Base-by-base conservation (phyloP, 441 rosid genomes). In the Jatropha podagrica region DNA sequence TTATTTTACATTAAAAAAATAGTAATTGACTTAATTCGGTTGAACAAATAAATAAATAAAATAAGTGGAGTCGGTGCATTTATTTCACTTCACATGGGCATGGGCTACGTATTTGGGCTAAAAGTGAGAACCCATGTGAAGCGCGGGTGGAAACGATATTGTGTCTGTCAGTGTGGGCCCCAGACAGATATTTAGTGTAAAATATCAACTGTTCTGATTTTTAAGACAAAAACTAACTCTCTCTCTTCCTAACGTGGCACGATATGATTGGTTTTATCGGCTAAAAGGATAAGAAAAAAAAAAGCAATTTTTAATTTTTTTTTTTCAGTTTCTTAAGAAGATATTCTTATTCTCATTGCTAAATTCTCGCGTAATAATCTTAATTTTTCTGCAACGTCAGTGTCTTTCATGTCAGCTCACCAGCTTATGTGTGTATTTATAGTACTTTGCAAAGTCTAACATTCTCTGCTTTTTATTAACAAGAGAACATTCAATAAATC, bases 221-320 rank as follows among this genome's bases (percentile, higher is more conserved):
- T 42, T 5, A 1, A 8, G 46, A 42, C 46, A 42, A 8, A 42
- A 3, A 8, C 46, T 2, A 42, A 32, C 1, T 32, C 32, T 32
- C 32, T 32, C 32, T 32, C 32, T 32, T 32, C 32, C 6, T n/a
- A 17, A 72, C 13, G 75, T 81, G 80, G 56, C 84, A 44, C 3
- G 17, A 40, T n/a, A 74, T 77, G 70, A 69, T 79, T 77, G 83
- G 74, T 42, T 46, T 65, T 72, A 77, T 71, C 76, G 56, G 63
- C 72, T 54, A 5, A 18, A 51, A 38, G 56, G 0, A 55, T 18
- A 52, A 44, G 10, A 5, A n/a, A 17, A 40, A 32, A 32, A 32
- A 32, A 32, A 32, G 32, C 32, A 32, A 32, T 32, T 32, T 32
- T 23, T 23, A 23, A 32, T 10, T n/a, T 13, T 5, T 56, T 7